Conservation (phyloP, 441 rosid genomes). For the Rhodomyrtus psidioides region DNA sequence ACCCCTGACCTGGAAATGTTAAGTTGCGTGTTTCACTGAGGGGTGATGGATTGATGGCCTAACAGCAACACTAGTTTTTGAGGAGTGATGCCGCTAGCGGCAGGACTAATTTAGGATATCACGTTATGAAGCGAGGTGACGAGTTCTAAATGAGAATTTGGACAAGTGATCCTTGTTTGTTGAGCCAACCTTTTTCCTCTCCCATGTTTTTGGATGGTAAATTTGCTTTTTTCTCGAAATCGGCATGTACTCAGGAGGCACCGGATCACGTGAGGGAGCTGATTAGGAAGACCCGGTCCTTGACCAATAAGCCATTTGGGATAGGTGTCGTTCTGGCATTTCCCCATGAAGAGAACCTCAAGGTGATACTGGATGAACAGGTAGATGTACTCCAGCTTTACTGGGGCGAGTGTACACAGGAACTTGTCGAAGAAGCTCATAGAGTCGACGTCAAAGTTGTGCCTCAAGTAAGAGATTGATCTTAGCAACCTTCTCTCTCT, state of each 20-base stretch:
- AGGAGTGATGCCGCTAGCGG: neutral
- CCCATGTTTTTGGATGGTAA: neutral
- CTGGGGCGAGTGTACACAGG: conserved; percentile 73
- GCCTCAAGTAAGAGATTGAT: conserved; percentile 54
- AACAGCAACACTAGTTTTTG: neutral
- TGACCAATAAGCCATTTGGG: conserved; percentile 80
- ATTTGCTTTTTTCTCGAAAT: neutral
- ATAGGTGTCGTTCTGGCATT: conserved; percentile 69
- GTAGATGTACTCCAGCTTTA: conserved; percentile 67
- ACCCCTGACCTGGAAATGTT: neutral
- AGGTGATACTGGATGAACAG: conserved; percentile 42
- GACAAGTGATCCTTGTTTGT: neutral
- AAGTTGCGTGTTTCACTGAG: neutral
- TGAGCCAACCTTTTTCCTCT: neutral
- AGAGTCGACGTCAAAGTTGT: conserved; percentile 60
- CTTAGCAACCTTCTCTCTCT: neutral
- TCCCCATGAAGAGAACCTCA: conserved; percentile 59
- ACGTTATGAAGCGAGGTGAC: rapidly evolving
- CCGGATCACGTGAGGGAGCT: conserved; percentile 58
- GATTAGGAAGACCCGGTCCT: conserved; percentile 54
- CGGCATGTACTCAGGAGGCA: conserved; percentile 34
- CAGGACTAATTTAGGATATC: neutral
- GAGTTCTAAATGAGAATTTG: neutral
- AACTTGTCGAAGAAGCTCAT: conserved; percentile 60
- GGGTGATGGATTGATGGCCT: neutral